Evolutionary conservation across 2,329 filamentous ascomycete genomes (phyloP).

Genomic region (Aureobasidium sp.): DNA sequence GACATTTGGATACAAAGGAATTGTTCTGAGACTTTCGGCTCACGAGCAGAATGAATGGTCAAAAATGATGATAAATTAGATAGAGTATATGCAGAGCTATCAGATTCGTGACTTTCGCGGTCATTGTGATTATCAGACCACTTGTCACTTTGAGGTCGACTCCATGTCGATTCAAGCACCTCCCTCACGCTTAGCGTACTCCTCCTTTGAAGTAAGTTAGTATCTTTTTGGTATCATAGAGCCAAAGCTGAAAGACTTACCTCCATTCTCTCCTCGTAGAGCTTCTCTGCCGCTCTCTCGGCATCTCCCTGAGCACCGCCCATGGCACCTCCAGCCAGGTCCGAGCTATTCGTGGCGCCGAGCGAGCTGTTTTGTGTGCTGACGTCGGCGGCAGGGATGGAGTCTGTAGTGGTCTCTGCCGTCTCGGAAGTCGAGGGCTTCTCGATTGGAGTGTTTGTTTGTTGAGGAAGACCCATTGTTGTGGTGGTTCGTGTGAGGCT

Average conservation of each 20-base stretch:
- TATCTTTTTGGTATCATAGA: too few species aligned
- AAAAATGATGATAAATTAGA: conserved; percentile 2
- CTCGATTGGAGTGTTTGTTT: conserved; percentile 8
- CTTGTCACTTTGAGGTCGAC: background rate
- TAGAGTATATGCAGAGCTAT: background rate
- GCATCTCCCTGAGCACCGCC: conserved; percentile 4
- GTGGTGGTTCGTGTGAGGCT: background rate
- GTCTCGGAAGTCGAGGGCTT: conserved; percentile 12
- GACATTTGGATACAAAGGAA: background rate
- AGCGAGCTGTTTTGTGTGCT: background rate
- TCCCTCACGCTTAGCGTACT: conserved; percentile 9
- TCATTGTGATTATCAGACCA: background rate
- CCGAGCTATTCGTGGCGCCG: background rate
- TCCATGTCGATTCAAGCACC: background rate
- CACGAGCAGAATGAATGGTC: background rate
- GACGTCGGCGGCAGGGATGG: background rate
- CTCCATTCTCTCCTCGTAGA: conserved; percentile 12
- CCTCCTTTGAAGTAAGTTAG: background rate
- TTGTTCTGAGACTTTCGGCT: too few species aligned
- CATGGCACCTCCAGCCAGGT: conserved; percentile 6
- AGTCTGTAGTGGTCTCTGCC: background rate
- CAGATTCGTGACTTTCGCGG: background rate
- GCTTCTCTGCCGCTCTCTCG: conserved; percentile 8
- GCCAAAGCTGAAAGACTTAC: too few species aligned
- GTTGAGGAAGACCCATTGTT: conserved; percentile 11